These are phyloP conservation scores for Pythium chondricola DNA, from an alignment of 352 stramenopile species.

Conservation along the genomic window DNA sequence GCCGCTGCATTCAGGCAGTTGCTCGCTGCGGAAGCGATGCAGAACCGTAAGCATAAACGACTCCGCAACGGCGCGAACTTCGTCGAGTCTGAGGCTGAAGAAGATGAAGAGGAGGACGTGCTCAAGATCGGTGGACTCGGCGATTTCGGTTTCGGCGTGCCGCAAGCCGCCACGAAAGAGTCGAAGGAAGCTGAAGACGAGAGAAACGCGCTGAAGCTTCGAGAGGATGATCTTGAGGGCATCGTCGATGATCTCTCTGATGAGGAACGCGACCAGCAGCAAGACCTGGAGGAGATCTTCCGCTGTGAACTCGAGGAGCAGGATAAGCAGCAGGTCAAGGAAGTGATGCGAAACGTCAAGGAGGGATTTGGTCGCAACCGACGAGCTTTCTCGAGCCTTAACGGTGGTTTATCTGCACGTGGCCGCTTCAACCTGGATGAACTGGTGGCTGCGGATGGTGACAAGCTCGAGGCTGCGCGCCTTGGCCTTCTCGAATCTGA, in stretches of 20 bases:
- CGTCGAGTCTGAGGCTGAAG: slow-evolving; percentile 79
- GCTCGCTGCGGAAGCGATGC: slow-evolving; percentile 46
- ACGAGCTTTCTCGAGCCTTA: slow-evolving; percentile 55
- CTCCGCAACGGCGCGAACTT: slow-evolving; percentile 50
- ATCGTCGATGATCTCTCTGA: slow-evolving; percentile 86
- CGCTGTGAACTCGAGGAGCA: slow-evolving; percentile 59
- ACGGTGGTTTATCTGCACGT: slow-evolving; percentile 45
- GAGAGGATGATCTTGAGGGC: slow-evolving; percentile 73
- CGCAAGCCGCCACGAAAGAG: slow-evolving; percentile 55
- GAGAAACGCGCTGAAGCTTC: slow-evolving; percentile 61
- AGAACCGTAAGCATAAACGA: slow-evolving; percentile 51
- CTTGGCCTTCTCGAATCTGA: slow-evolving; percentile 76
- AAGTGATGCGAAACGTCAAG: slow-evolving; percentile 87
- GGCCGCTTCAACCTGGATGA: slow-evolving; percentile 82
- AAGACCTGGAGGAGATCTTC: slow-evolving; percentile 72
- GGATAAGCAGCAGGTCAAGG: slow-evolving; percentile 67
- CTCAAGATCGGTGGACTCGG: slow-evolving; percentile 76
- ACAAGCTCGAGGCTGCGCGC: slow-evolving; percentile 68
- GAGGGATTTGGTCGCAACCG: slow-evolving; percentile 83
- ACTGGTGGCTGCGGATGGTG: slow-evolving; percentile 72
- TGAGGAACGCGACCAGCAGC: slow-evolving; percentile 57
- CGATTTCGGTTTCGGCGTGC: slow-evolving; percentile 82
- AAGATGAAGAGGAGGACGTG: slow-evolving; percentile 81
- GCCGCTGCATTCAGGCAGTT: slow-evolving; percentile 62
- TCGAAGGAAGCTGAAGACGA: slow-evolving; percentile 77